Evolutionary conservation across 169 alveolate species (phyloP).

Genomic region (Plasmodium gaboni): DNA sequence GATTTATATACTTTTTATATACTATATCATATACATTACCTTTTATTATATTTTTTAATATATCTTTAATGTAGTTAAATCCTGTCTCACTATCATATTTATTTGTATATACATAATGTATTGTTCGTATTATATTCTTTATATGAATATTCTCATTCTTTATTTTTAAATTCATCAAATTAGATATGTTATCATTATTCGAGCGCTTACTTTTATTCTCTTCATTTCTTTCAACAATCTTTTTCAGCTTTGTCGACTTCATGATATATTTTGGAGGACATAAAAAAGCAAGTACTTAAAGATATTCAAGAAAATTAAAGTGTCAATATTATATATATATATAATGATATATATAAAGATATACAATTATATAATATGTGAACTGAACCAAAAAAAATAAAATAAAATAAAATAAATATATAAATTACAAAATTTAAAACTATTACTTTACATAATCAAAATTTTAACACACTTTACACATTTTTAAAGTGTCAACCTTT

Average conservation of each 20-base stretch:
- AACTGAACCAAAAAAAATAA: neutral
- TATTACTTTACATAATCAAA: too few relatives aligned
- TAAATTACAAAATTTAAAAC: neutral
- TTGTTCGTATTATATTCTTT: constrained; percentile 64
- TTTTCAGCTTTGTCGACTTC: constrained; percentile 37
- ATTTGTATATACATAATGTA: constrained; percentile 64
- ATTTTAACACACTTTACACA: too few relatives aligned
- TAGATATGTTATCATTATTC: constrained; percentile 5
- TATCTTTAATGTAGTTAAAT: constrained; percentile 66
- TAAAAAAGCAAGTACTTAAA: neutral
- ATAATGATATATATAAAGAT: neutral
- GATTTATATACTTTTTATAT: constrained; percentile 47
- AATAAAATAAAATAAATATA: neutral
- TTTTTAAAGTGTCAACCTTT: too few relatives aligned
- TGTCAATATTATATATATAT: neutral
- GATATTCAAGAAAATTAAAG: neutral
- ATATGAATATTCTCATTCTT: constrained; percentile 67
- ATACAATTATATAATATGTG: neutral
- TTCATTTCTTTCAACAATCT: constrained; percentile 8
- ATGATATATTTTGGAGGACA: neutral
- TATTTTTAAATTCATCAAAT: constrained; percentile 34
- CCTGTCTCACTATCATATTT: constrained; percentile 72
- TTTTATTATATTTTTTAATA: constrained; percentile 46
- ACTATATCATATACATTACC: constrained; percentile 64
- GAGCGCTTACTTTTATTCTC: constrained; percentile 11